Conservation (phyloP, 768 basidiomycete species). For the Boletellus ananas region DNA sequence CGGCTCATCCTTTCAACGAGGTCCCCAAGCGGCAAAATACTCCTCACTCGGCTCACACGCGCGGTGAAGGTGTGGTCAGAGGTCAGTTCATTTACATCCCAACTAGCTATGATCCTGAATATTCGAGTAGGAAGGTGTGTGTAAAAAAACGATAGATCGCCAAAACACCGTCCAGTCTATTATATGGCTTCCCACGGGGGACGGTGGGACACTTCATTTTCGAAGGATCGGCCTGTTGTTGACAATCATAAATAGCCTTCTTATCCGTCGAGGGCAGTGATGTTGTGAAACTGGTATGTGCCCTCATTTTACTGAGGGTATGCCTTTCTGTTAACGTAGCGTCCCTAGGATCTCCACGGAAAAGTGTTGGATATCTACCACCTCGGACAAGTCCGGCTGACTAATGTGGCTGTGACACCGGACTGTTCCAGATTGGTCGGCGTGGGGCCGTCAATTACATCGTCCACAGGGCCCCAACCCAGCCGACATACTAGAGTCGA, state of each 20-base stretch:
- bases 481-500: conserved; percentile 47
- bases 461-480: conserved; percentile 42
- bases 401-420: conserved; percentile 48
- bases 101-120: conserved; percentile 4
- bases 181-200: conserved; percentile 48
- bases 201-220: conserved; percentile 32
- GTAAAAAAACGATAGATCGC: conserved; percentile 48
- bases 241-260: conserved; percentile 37
- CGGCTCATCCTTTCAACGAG: conserved; percentile 24
- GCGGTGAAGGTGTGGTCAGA: conserved; percentile 52
- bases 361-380: conserved; percentile 41
- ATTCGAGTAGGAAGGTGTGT: conserved; percentile 43
- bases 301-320: conserved; percentile 3
- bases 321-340: conserved; percentile 15
- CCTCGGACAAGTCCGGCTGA: conserved; percentile 44
- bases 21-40: conserved; percentile 44
- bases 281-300: conserved; percentile 42
- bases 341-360: conserved; percentile 42
- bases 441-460: conserved; percentile 46
- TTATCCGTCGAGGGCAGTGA: conserved; percentile 48
- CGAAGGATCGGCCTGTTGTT: conserved; percentile 8
- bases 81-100: conserved; percentile 26
- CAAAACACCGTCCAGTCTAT: conserved; percentile 46
- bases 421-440: conserved; percentile 45
- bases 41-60: conserved; percentile 47